Evolutionary conservation across 2,329 filamentous ascomycete species (phyloP).

Genomic region (Biscogniauxia sp.): DNA sequence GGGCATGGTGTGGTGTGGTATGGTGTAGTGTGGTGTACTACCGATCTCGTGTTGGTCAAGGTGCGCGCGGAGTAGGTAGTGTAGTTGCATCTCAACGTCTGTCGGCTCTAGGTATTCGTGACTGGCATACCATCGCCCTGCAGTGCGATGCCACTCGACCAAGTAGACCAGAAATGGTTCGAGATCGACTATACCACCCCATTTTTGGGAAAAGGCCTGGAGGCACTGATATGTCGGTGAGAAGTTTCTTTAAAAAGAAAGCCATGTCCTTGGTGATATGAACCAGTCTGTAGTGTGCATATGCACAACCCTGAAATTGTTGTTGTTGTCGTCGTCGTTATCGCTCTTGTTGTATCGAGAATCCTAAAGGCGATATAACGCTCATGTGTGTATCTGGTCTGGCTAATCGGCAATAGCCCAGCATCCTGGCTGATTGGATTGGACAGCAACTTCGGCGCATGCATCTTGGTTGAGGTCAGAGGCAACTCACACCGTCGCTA

Average conservation of each 20-base stretch:
- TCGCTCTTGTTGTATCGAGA: too few relatives aligned
- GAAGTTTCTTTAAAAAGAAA: neutral
- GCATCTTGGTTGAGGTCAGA: neutral
- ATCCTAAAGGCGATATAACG: neutral
- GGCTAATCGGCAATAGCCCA: neutral
- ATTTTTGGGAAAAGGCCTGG: neutral
- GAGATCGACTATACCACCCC: neutral
- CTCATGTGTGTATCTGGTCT: neutral
- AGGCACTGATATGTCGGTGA: neutral
- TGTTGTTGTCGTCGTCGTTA: neutral
- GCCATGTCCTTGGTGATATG: neutral
- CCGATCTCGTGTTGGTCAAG: neutral
- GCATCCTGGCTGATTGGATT: neutral
- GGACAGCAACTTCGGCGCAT: neutral
- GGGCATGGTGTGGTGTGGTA: neutral
- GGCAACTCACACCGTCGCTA: conserved; percentile 12
- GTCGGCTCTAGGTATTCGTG: neutral
- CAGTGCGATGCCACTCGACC: neutral
- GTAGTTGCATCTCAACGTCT: neutral
- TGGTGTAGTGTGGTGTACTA: neutral
- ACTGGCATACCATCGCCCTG: neutral
- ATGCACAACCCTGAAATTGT: neutral
- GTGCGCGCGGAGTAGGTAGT: neutral
- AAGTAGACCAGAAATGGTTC: neutral
- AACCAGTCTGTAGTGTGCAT: neutral